Percentiles rank a stretch among this genome's conserved stretches.
These are phyloP conservation scores for Debaryomyces sp. DNA, from an alignment of 1,139 yeast species.

Conservation along the genomic window DNA sequence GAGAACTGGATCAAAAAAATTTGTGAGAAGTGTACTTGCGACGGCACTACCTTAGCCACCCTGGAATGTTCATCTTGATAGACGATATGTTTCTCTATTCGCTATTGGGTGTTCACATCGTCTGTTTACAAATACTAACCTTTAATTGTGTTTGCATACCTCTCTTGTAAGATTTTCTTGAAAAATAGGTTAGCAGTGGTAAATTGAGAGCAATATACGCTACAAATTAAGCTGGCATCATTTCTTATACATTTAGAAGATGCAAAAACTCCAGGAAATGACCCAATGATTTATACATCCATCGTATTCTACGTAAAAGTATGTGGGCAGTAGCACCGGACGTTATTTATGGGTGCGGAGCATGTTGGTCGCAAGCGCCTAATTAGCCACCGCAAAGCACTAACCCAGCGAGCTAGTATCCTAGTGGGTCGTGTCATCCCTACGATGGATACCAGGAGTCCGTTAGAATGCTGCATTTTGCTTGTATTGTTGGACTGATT, in stretches of 20 bases:
- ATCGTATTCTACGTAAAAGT: background rate
- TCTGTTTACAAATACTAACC: background rate
- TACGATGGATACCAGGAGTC: background rate
- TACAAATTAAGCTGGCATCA: background rate
- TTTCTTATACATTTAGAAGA: background rate
- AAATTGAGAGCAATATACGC: background rate
- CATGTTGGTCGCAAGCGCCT: background rate
- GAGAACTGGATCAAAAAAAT: constrained; percentile 5
- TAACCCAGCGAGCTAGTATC: too few relatives aligned
- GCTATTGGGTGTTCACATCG: background rate
- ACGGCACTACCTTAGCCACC: constrained; percentile 3
- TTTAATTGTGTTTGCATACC: background rate
- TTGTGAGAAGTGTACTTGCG: constrained; percentile 6
- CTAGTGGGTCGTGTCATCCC: background rate
- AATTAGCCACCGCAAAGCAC: background rate
- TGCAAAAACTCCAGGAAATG: background rate
- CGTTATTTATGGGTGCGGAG: background rate
- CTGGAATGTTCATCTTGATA: background rate
- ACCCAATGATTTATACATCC: background rate
- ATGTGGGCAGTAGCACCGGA: background rate
- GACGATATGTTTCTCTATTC: background rate
- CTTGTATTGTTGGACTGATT: background rate
- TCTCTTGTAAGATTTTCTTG: background rate
- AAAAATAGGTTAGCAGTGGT: background rate
- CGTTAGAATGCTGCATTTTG: background rate